Evolutionary conservation across 352 stramenopile species (phyloP).

Genomic region (Aphanomyces euteiches): DNA sequence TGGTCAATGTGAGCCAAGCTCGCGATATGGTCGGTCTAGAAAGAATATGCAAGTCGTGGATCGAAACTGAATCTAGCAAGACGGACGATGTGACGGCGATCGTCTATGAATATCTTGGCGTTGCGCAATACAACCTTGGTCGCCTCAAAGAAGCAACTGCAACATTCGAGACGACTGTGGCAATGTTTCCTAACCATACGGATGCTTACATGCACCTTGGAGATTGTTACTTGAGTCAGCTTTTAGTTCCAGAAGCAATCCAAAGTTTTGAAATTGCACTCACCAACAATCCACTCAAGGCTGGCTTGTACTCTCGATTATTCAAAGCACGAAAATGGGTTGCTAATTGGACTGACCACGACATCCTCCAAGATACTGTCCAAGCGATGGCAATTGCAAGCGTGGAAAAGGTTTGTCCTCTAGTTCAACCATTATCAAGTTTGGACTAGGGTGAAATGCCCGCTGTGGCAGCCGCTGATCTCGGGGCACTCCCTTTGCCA

Average conservation of each 20-base stretch:
- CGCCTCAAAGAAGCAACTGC: slow-evolving; percentile 51
- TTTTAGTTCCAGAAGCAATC: slow-evolving; percentile 43
- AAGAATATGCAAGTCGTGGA: slow-evolving; percentile 38
- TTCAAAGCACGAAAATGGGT: slow-evolving; percentile 71
- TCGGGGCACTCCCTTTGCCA: background rate
- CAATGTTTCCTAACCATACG: slow-evolving; percentile 45
- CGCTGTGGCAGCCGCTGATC: slow-evolving; percentile 31
- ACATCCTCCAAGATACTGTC: slow-evolving; percentile 45
- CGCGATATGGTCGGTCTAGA: slow-evolving; percentile 53
- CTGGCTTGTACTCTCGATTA: slow-evolving; percentile 41
- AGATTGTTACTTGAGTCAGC: slow-evolving; percentile 61
- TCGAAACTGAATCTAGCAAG: slow-evolving; percentile 47
- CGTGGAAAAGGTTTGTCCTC: slow-evolving; percentile 25
- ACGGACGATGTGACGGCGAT: slow-evolving; percentile 34
- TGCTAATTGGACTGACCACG: slow-evolving; percentile 56
- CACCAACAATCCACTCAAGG: slow-evolving; percentile 37
- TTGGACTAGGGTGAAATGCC: slow-evolving; percentile 39
- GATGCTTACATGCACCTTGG: slow-evolving; percentile 65
- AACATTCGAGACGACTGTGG: slow-evolving; percentile 57
- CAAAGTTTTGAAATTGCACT: slow-evolving; percentile 50
- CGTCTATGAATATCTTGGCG: slow-evolving; percentile 62
- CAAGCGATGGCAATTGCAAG: slow-evolving; percentile 33
- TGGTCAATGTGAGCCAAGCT: slow-evolving; percentile 32
- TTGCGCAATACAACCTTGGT: slow-evolving; percentile 66
- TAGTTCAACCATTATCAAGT: slow-evolving; percentile 42